A percentile compares a stretch with the other conserved stretches of the same genome.
Evolutionary conservation across 2,329 filamentous ascomycete species (phyloP).

Genomic region (Lomentospora prolificans): DNA sequence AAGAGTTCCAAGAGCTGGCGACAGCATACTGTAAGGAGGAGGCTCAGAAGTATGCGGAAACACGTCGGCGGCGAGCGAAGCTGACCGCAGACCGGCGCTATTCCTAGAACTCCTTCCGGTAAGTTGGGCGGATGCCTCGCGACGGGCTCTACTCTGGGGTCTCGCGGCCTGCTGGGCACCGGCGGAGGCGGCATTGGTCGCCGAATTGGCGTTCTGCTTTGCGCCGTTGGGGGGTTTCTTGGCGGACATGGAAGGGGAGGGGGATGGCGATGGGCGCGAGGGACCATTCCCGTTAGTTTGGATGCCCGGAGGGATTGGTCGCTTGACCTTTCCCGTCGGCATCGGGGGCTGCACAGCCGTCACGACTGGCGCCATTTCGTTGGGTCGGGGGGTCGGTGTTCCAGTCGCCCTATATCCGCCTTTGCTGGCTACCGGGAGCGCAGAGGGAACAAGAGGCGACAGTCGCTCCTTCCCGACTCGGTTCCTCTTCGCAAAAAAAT

Average conservation of each 20-base stretch:
- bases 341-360: conserved; percentile 29
- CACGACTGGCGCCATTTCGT: conserved; percentile 45
- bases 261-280: conserved; percentile 51
- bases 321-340: conserved; percentile 51
- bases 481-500: background rate
- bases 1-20: no score
- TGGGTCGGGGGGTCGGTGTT: conserved; percentile 1
- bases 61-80: conserved; percentile 35
- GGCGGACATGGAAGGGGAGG: conserved; percentile 46
- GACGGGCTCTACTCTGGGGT: conserved; percentile 47
- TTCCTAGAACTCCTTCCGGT: conserved; percentile 39
- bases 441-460: background rate
- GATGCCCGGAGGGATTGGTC: conserved; percentile 54
- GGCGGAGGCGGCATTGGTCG: conserved; percentile 24
- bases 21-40: conserved; percentile 39
- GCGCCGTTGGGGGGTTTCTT: conserved; percentile 41
- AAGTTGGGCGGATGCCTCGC: conserved; percentile 39
- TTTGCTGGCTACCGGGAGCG: background rate
- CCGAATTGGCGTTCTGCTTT: conserved; percentile 20
- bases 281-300: conserved; percentile 54
- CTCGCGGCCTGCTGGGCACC: conserved; percentile 33
- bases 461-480: conserved; percentile 10
- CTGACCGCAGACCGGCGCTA: conserved; percentile 39
- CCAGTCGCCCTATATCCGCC: background rate
- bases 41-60: conserved; percentile 28